Evolutionary conservation across 441 rosid genomes (phyloP), one percentile per base, ranked within the genome.

Genomic region (Pelargonium fulgidum): DNA sequence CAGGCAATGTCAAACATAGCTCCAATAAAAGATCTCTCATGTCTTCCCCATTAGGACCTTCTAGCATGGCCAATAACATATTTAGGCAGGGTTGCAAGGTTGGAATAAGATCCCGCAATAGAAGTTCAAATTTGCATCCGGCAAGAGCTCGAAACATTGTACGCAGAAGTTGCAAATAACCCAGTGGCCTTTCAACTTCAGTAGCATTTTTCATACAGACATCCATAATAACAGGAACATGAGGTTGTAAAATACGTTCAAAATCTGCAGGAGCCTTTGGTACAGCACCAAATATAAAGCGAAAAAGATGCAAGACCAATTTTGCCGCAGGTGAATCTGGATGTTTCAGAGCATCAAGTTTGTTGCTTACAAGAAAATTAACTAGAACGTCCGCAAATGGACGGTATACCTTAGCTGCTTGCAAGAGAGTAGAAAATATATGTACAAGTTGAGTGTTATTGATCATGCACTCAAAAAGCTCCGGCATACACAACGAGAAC

Each of bases 391-490:
- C 99, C 63, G 95, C 95, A 74, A 90, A 88, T 72, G 98, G 97
- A 77, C 85, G 82, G 78, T 81, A 88, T 48, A 92, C 97, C 86
- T 95, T 90, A 41, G 79, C 76, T 50, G 93, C 82, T 84, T 87
- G 93, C 83, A 92, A 68, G 72, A 92, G 95, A 14, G 90, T 81
- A 6, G 98, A 87, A 81, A 88, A 92, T 77, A 95, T 92, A 70
- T 82, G 92, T 79, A 87, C 92, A 78, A 95, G 79, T 78, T 92
- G 98, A 70, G 83, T 84, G 77, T 87, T 90, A 81, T 81, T 79
- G 77, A 89, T 86, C 97, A 95, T 92, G 96, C 91, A 90, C 77
- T 92, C 97, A 80, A 95, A 92, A 72, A 95, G 97, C 81, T 87
- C 97, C 68, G 97, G 91, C 93, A 95, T 83, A 64, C 99, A 95